Base-by-base conservation (phyloP, 371 early-diverging fungal species). In the Rhizopus arrhizus region DNA sequence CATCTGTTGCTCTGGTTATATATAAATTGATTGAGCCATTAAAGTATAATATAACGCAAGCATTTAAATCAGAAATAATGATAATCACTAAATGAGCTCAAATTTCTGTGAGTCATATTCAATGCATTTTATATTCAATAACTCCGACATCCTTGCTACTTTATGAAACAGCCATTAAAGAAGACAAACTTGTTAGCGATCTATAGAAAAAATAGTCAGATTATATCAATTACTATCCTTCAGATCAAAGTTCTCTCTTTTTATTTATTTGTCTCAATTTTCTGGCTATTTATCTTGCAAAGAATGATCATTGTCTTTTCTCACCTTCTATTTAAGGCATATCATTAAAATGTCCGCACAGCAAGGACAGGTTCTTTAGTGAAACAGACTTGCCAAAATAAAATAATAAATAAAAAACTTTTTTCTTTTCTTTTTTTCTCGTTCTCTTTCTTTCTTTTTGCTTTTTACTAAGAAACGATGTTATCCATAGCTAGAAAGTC, bases 401-500 rank as follows among this genome's bases (percentile, higher is more conserved):
- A 42, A 50, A n/a, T 11, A 43, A 11, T 22, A 35, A 38, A 48
- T 4, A 13, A 38, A 38, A 46, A 10, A n/a, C 15, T 22, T 10
- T 33, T 46, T 15, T 42, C 29, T 11, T 35, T 29, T 41, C 41
- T 31, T 49, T 49, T 58, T 56, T 51, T 61, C 47, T 36, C 11
- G 43, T 58, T 53, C n/a, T 48, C 49, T 42, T 22, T 53, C 12
- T 58, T 54, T 54, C 41, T 41, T 46, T 58, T 58, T 51, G 5
- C 59, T 56, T 56, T 35, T 36, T 10, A 10, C 13, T 36, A 29
- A 53, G 49, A 34, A 29, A 62, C 28, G 3, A 71, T 72, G 77
- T 60, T 72, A 61, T 74, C 77, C 12, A 49, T 72, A 61, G 68
- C 68, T 45, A 55, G 73, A 73, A 73, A 76, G 51, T 54, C 66